Conservation (phyloP, 179 eudicot genomes). For the Drosera spatulata region DNA sequence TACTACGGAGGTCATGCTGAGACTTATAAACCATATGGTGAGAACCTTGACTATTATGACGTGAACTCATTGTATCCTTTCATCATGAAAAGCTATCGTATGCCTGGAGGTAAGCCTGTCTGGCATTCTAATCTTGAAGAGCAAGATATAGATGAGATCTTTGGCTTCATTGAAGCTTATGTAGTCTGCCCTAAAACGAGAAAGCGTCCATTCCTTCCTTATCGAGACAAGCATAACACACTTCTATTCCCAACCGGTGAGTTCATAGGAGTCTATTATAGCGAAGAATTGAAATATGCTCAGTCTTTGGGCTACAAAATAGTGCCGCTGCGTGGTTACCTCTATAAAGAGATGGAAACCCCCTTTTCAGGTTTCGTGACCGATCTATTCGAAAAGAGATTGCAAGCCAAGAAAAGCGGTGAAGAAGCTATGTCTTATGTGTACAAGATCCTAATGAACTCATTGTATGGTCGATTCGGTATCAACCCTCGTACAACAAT, state of each 20-base stretch:
- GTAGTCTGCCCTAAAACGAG: no score
- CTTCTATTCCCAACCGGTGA: no score
- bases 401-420: no score
- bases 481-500: slow-evolving; percentile 6
- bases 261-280: no score
- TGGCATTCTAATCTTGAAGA: neutral
- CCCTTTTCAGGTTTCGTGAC: no score
- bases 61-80: neutral
- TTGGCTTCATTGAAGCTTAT: neutral
- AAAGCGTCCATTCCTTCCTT: no score
- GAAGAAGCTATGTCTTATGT: slow-evolving; percentile 11
- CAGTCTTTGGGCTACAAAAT: no score
- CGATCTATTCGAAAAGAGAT: no score
- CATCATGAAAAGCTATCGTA: neutral
- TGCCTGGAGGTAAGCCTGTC: neutral
- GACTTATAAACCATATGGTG: neutral
- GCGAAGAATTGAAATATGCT: no score
- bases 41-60: neutral
- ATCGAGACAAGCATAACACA: no score
- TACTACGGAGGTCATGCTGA: neutral
- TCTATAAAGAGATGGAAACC: no score
- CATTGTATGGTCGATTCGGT: slow-evolving; percentile 19
- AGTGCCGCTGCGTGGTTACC: no score
- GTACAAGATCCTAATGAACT: slow-evolving; percentile 18
- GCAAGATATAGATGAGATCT: neutral